Base-by-base conservation (phyloP, 495 filamentous ascomycete genomes). In the Elasticomyces elasticus region DNA sequence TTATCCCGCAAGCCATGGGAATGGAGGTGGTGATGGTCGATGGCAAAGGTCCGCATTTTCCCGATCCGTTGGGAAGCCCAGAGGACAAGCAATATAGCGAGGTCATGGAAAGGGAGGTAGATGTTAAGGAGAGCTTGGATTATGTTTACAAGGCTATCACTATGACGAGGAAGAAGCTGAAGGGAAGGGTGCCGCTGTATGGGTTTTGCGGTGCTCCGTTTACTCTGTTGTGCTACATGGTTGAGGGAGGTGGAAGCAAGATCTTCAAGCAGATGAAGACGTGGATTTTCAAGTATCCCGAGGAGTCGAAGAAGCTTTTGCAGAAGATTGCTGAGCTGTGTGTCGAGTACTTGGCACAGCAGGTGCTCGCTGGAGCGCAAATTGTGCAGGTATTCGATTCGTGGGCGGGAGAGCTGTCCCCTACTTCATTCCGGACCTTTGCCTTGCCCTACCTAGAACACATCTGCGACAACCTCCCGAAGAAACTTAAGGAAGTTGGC, bases 121-220 rank as follows among this genome's bases (percentile, higher is more conserved):
- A 96, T 65, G 90, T 95, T 6, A 78, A 84, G 56, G 73, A 76
- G 54, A 84, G 91, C 68, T 74, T 98, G 37, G 83, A 85, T 57
- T 98, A 98, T 65, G 92, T 98, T 12, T 97, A 92, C 74, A 82
- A 89, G 63, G 92, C 94, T 6, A 94, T 98, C 62, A 89, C 88
- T 1, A 69, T 95, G 58, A 97, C 92, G 9, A 78, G 92, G 62
- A 76, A 85, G 64, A 97, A 95, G 73, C 71, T 98, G 26, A 72
- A 83, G 45, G 92, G 89, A 9, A 76, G 88, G 13, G 94, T 98
- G 24, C 92, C 92, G 5, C 70, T 98, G 44, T 88, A 94, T 66
- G 92, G 92, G n/a, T 98, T 98, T 71, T 95, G 90, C 63, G 92
- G 92, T 17, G 90, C 92, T 1, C 92, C 92, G 0, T 98, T 92